Evolutionary conservation across 2,329 filamentous ascomycete genomes (phyloP), one percentile per base, ranked within the genome.

Genomic region (Colletotrichum tanaceti): DNA sequence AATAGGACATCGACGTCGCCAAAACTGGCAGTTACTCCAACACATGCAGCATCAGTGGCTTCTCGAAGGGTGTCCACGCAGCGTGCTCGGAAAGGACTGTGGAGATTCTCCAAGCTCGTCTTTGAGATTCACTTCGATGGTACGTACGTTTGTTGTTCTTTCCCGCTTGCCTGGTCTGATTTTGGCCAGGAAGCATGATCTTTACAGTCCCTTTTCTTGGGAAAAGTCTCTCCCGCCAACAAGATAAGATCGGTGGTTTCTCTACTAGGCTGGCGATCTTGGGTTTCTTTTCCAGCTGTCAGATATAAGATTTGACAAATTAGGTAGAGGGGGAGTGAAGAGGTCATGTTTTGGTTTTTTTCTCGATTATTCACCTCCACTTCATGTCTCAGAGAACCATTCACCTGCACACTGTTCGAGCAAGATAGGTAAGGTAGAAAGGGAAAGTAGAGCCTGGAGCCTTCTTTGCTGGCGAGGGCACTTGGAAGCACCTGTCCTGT

Each of bases 1-100:
- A 52, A 41, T 44, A 66, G 9, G 22, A 44, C 6, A 18, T 46
- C n/a, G 11, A 46, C 10, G 39, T 64, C 38, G 22, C n/a, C 14
- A 24, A 39, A 22, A 22, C 32, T n/a, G 24, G 41, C 22, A 41
- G 28, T 22, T 20, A 24, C 47, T 9, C 47, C 39, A 53, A 47
- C 6, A 41, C 41, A 9, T 35, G 32, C 20, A 52, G 38, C 39
- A 32, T 41, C n/a, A 52, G 41, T 32, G 22, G 60, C 16, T 54
- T 65, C 53, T 64, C 41, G 10, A 65, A 59, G 22, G 54, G 47
- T 11, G 32, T 63, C 47, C 1, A 58, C 18, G 32, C 47, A 14
- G 44, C n/a, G 32, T 58, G 18, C n/a, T 67, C 20, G 24, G 44
- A 41, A 39, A 64, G 24, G 14, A 14, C 13, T 3, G 14, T 52